Conservation (phyloP, 2,329 filamentous ascomycete genomes). For the Monilinia fructigena region DNA sequence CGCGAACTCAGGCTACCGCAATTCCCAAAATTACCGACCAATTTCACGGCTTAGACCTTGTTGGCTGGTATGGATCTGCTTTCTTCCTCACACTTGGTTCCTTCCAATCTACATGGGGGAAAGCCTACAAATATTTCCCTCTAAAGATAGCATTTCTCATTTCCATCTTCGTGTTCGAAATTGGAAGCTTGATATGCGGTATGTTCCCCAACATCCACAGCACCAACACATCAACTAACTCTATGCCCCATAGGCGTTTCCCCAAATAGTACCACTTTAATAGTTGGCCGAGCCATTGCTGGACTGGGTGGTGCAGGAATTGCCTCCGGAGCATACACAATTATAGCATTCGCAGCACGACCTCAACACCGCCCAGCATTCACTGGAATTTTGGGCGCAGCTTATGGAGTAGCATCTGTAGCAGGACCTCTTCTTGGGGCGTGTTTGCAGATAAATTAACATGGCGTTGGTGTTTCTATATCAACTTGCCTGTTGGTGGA, state of each 20-base stretch:
- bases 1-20: conserved; percentile 45
- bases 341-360: conserved; percentile 42
- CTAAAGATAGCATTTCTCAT: conserved; percentile 40
- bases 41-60: conserved; percentile 49
- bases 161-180: conserved; percentile 42
- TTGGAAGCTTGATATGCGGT: conserved; percentile 43
- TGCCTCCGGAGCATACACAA: conserved; percentile 44
- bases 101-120: conserved; percentile 40
- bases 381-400: conserved; percentile 61
- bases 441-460: conserved; percentile 58
- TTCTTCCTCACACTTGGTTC: conserved; percentile 51
- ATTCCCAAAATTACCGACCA: conserved; percentile 55
- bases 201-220: not conserved
- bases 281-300: conserved; percentile 30
- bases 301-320: conserved; percentile 34
- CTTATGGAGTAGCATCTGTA: conserved; percentile 64
- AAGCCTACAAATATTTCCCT: conserved; percentile 41
- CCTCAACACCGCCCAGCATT: conserved; percentile 43
- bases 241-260: conserved; percentile 33
- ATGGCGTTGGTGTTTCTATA: conserved; percentile 54
- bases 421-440: conserved; percentile 64
- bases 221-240: conserved; percentile 3
- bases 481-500: conserved; percentile 40
- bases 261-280: conserved; percentile 33
- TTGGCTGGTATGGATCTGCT: conserved; percentile 59